Conservation (phyloP, 2,329 filamentous ascomycete genomes). For the Fusarium sp. region DNA sequence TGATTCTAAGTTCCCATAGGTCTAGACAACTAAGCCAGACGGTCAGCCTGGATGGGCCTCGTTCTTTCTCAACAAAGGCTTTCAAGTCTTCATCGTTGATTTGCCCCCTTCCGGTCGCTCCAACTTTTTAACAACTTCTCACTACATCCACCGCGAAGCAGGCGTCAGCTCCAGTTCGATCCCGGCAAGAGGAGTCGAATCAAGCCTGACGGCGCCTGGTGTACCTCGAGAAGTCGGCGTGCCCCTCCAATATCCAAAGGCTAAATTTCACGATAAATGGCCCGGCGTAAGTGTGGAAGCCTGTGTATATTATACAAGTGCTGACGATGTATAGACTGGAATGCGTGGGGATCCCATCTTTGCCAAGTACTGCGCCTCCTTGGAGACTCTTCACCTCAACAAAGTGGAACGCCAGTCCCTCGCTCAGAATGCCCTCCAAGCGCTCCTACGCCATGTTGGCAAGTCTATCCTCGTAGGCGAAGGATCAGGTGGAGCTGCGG, state of each 20-base stretch:
- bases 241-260: constrained; percentile 41
- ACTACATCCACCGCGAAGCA: constrained; percentile 42
- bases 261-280: constrained; percentile 53
- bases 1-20: constrained; percentile 33
- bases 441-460: constrained; percentile 58
- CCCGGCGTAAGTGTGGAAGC: constrained; percentile 47
- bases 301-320: not conserved
- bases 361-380: constrained; percentile 59
- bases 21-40: constrained; percentile 61
- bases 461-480: constrained; percentile 61
- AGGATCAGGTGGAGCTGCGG: constrained; percentile 60
- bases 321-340: constrained; percentile 46
- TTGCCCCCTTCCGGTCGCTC: constrained; percentile 56
- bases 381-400: constrained; percentile 52
- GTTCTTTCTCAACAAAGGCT: constrained; percentile 56
- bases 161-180: constrained; percentile 27
- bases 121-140: constrained; percentile 35
- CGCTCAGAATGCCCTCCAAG: constrained; percentile 52
- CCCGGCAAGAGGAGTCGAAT: constrained; percentile 42
- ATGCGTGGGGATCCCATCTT: constrained; percentile 59
- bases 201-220: constrained; percentile 50
- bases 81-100: constrained; percentile 58
- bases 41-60: constrained; percentile 59
- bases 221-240: constrained; percentile 13
- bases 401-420: constrained; percentile 48